phyloP scores from a whole-genome alignment of 176 grass and related monocot genomes.

The Aegilops sharonensis region DNA sequence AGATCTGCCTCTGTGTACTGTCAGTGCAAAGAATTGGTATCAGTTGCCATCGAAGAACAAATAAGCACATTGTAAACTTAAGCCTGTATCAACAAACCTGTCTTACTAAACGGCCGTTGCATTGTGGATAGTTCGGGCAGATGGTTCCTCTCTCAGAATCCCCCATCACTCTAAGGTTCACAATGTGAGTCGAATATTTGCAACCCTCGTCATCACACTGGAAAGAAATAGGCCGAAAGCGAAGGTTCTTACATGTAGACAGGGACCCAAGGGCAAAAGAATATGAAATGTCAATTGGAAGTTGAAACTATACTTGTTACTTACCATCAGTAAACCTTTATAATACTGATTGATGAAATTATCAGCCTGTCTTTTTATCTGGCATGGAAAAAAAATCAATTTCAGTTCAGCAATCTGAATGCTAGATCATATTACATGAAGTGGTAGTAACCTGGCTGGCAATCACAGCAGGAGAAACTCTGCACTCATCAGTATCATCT shows the following conservation, averaged over 20 bases:
- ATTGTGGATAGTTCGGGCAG: slow-evolving; percentile 85
- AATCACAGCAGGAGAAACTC: slow-evolving; percentile 62
- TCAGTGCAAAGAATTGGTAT: slow-evolving; percentile 22
- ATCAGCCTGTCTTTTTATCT: slow-evolving; percentile 96
- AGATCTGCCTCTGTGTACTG: slow-evolving; percentile 90
- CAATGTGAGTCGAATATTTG: slow-evolving; percentile 64
- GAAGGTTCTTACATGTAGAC: slow-evolving; percentile 2
- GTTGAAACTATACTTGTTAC: slow-evolving; percentile 23
- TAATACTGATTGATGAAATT: slow-evolving; percentile 83
- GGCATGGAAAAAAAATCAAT: slow-evolving; percentile 23
- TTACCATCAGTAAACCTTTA: slow-evolving; percentile 83
- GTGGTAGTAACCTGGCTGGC: slow-evolving; percentile 71
- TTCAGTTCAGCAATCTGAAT: slow-evolving; percentile 21
- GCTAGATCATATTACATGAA: not conserved
- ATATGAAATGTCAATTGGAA: not conserved
- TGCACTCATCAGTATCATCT: slow-evolving; percentile 48
- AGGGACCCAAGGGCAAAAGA: not conserved
- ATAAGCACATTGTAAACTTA: slow-evolving; percentile 14
- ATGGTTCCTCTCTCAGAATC: slow-evolving; percentile 83
- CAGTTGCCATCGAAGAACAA: slow-evolving; percentile 16
- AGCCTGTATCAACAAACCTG: slow-evolving; percentile 45
- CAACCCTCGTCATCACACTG: slow-evolving; percentile 91
- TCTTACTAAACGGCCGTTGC: slow-evolving; percentile 74
- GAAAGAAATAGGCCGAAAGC: slow-evolving; percentile 31
- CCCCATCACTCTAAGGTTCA: slow-evolving; percentile 89